Evolutionary conservation across 257 asterid genomes (phyloP).

Genomic region (Salvia splendens): DNA sequence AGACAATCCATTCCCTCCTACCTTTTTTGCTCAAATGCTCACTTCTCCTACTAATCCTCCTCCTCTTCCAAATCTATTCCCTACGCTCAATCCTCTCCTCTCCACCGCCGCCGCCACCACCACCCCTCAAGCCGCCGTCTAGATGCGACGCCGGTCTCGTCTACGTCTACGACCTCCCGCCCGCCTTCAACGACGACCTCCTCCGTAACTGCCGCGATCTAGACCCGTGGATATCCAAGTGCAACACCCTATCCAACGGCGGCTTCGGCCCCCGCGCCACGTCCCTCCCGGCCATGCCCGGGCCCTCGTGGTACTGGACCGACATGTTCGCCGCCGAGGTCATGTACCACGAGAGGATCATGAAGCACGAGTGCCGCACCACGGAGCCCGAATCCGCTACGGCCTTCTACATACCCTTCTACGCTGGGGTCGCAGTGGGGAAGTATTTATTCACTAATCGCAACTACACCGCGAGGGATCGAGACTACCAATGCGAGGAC

Average conservation of each 20-base stretch:
- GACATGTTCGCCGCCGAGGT: slow-evolving; percentile 68
- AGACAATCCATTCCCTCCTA: no score
- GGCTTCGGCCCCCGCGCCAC: slow-evolving; percentile 59
- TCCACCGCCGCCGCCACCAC: no score
- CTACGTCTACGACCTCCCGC: slow-evolving; percentile 62
- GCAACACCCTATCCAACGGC: slow-evolving; percentile 50
- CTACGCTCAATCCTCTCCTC: no score
- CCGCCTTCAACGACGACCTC: slow-evolving; percentile 48
- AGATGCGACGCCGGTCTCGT: slow-evolving; percentile 42
- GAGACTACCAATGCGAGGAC: slow-evolving; percentile 44
- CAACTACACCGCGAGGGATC: slow-evolving; percentile 39
- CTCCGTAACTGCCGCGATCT: slow-evolving; percentile 49
- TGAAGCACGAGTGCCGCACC: slow-evolving; percentile 53
- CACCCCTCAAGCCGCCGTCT: no score
- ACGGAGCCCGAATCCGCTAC: slow-evolving; percentile 54
- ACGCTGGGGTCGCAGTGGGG: slow-evolving; percentile 58
- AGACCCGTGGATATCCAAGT: slow-evolving; percentile 66
- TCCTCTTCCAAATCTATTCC: no score
- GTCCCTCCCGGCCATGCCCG: slow-evolving; percentile 36
- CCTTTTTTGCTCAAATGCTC: no score
- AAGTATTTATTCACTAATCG: slow-evolving; percentile 40
- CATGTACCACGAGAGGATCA: slow-evolving; percentile 46
- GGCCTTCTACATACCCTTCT: slow-evolving; percentile 64
- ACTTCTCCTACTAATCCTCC: no score
- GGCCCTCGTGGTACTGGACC: slow-evolving; percentile 71